Conservation (phyloP, 1,284 basidiomycete genomes). For the Tilletiaria anomala region DNA sequence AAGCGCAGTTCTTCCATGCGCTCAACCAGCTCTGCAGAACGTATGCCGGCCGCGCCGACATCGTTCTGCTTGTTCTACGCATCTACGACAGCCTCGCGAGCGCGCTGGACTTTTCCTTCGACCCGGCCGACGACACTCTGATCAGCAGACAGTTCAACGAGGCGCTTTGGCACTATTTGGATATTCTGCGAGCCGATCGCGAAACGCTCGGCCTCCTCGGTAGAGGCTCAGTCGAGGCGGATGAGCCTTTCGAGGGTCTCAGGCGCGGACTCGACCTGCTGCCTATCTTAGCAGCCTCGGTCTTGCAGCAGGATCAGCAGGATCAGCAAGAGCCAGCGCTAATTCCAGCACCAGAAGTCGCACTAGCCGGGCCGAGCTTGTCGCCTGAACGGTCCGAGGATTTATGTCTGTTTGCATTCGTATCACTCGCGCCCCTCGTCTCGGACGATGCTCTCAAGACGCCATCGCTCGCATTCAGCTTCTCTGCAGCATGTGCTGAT, state of each 20-base stretch:
- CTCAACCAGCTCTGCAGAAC: conserved; percentile 12
- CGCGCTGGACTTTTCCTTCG: conserved; percentile 12
- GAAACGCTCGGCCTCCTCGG: neutral
- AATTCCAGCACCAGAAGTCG: no score
- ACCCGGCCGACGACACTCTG: conserved; percentile 8
- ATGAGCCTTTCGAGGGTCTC: neutral
- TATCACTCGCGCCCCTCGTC: neutral
- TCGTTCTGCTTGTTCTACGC: conserved; percentile 10
- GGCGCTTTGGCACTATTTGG: conserved; percentile 6
- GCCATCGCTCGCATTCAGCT: neutral
- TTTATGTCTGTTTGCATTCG: neutral
- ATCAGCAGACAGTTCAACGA: conserved; percentile 12
- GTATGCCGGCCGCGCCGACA: conserved; percentile 16
- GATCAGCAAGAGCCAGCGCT: neutral
- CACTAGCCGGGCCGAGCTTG: no score
- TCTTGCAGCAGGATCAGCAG: neutral
- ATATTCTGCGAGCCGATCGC: neutral
- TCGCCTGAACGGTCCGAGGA: neutral
- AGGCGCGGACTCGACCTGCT: neutral
- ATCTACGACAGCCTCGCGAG: conserved; percentile 12
- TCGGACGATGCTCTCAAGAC: neutral
- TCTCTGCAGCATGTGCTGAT: neutral
- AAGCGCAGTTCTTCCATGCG: conserved; percentile 15
- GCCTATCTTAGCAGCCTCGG: neutral
- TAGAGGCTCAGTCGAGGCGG: neutral